Conservation (phyloP, 805 yeast species). For the Middelhovenomyces tepae region DNA sequence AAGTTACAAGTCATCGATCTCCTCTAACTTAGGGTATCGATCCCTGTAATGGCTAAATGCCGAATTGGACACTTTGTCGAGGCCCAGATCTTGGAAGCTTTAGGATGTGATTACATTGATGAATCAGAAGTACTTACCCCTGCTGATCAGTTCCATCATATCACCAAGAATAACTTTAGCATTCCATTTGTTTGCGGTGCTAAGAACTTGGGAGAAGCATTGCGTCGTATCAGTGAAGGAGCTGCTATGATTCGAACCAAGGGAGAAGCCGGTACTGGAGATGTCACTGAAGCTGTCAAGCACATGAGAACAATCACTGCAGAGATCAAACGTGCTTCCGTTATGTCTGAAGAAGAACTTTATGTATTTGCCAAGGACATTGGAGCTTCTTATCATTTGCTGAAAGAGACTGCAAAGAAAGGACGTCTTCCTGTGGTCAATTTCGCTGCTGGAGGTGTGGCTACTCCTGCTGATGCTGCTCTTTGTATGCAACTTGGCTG, state of each 20-base stretch:
- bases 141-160: slow-evolving; percentile 63
- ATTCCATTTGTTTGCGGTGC: slow-evolving; percentile 84
- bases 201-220: slow-evolving; percentile 71
- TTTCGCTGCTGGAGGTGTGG: slow-evolving; percentile 85
- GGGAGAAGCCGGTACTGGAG: slow-evolving; percentile 89
- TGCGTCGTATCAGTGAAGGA: slow-evolving; percentile 70
- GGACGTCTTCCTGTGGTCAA: slow-evolving; percentile 75
- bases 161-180: slow-evolving; percentile 47
- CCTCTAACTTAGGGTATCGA: too few relatives aligned
- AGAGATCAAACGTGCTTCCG: slow-evolving; percentile 43
- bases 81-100: slow-evolving; percentile 65
- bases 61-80: slow-evolving; percentile 79
- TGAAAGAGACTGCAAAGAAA: slow-evolving; percentile 39
- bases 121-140: slow-evolving; percentile 81
- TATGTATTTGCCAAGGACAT: slow-evolving; percentile 44
- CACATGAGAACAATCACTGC: slow-evolving; percentile 56
- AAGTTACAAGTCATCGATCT: too few relatives aligned
- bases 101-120: slow-evolving; percentile 72
- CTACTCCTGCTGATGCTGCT: slow-evolving; percentile 85
- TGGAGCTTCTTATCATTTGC: slow-evolving; percentile 50
- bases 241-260: slow-evolving; percentile 83
- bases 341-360: slow-evolving; percentile 38
- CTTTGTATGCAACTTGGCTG: slow-evolving; percentile 74
- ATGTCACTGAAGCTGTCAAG: slow-evolving; percentile 70
- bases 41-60: slow-evolving; percentile 73